These are phyloP conservation scores for Phaffomyces opuntiae DNA, from an alignment of 805 yeast species.

Conservation along the genomic window DNA sequence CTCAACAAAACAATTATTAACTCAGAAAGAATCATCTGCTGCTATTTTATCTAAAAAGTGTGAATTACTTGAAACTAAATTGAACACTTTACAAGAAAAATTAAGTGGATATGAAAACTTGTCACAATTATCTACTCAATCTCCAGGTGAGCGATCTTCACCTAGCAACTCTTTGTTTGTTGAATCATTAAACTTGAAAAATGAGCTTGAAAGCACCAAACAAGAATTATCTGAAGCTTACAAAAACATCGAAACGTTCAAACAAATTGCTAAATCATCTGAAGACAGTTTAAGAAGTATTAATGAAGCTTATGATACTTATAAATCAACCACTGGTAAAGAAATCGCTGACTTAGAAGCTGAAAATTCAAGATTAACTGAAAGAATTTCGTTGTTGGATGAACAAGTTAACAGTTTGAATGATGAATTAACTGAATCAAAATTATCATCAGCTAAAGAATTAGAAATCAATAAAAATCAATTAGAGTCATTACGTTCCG, in stretches of 20 bases:
- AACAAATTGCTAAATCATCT: slow-evolving; percentile 55
- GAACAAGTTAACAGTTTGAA: slow-evolving; percentile 25
- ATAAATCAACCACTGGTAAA: slow-evolving; percentile 23
- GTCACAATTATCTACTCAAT: slow-evolving; percentile 7
- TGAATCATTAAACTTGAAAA: slow-evolving; percentile 26
- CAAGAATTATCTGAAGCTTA: slow-evolving; percentile 52
- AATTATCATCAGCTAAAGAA: slow-evolving; percentile 19
- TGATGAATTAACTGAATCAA: slow-evolving; percentile 24
- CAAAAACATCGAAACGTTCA: slow-evolving; percentile 52
- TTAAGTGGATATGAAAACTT: slow-evolving; percentile 25
- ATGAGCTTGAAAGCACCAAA: slow-evolving; percentile 40
- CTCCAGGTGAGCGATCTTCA: slow-evolving; percentile 9
- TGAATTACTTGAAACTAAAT: slow-evolving; percentile 25
- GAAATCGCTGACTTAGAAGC: slow-evolving; percentile 13
- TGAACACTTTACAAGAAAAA: slow-evolving; percentile 24
- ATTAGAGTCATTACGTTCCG: slow-evolving; percentile 12
- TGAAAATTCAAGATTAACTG: slow-evolving; percentile 18
- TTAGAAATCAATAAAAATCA: slow-evolving; percentile 13
- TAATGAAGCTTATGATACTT: slow-evolving; percentile 45
- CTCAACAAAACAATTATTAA: slow-evolving; percentile 34
- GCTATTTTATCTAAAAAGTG: slow-evolving; percentile 35
- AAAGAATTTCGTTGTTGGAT: slow-evolving; percentile 23
- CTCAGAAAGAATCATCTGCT: slow-evolving; percentile 32
- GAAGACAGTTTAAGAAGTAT: slow-evolving; percentile 57
- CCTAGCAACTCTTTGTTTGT: slow-evolving; percentile 17